phyloP scores from a whole-genome alignment of 805 yeast species.

The Vanderwaltozyma yarrowii region DNA sequence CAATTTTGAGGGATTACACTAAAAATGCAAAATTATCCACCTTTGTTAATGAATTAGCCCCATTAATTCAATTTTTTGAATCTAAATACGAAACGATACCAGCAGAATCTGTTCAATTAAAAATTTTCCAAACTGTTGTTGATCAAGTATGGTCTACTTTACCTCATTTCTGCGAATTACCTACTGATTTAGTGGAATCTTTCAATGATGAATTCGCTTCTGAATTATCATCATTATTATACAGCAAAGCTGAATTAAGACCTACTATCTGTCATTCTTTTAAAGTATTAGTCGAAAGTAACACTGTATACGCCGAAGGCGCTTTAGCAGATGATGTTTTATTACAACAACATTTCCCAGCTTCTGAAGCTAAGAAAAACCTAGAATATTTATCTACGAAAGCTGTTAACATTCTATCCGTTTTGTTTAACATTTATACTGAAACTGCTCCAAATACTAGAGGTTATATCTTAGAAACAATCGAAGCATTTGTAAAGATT shows the following conservation, averaged over 20 bases:
- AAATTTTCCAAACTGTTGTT: slow-evolving; percentile 72
- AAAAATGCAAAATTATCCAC: slow-evolving; percentile 57
- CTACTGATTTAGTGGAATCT: slow-evolving; percentile 54
- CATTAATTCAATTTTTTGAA: slow-evolving; percentile 48
- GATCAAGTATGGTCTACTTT: slow-evolving; percentile 90
- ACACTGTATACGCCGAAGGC: slow-evolving; percentile 44
- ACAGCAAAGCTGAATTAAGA: slow-evolving; percentile 65
- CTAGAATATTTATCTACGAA: slow-evolving; percentile 53
- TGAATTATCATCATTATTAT: slow-evolving; percentile 59
- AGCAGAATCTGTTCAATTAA: slow-evolving; percentile 55
- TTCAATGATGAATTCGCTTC: slow-evolving; percentile 76
- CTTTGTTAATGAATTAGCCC: slow-evolving; percentile 55
- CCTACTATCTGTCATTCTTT: slow-evolving; percentile 76
- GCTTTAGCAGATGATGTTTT: slow-evolving; percentile 47
- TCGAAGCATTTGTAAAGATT: slow-evolving; percentile 68
- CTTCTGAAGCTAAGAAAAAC: slow-evolving; percentile 43
- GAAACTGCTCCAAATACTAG: slow-evolving; percentile 79
- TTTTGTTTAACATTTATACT: slow-evolving; percentile 84
- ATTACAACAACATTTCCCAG: slow-evolving; percentile 51
- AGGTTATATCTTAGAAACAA: slow-evolving; percentile 76
- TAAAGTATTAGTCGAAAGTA: slow-evolving; percentile 68
- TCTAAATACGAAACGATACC: slow-evolving; percentile 35
- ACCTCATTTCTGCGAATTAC: slow-evolving; percentile 83
- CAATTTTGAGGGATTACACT: slow-evolving; percentile 79
- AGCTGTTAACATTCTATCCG: slow-evolving; percentile 72